Percentiles rank a stretch among this genome's conserved stretches.
Conservation (phyloP, 768 basidiomycete species). For the Gelatoporia subvermispora region DNA sequence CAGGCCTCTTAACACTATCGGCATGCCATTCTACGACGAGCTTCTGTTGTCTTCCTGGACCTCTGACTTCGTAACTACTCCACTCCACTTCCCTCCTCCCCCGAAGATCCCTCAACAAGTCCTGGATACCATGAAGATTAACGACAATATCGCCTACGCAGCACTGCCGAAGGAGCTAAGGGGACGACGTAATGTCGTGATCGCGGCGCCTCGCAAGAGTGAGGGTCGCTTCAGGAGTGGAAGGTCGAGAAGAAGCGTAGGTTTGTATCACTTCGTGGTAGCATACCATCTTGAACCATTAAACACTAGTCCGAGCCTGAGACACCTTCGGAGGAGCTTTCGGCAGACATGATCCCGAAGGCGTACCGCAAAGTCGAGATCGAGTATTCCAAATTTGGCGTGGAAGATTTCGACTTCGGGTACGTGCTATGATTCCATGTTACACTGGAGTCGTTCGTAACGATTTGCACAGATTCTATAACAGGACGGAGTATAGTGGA, state of each 20-base stretch:
- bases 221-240: conserved; percentile 85
- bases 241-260: conserved; percentile 43
- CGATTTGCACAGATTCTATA: conserved; percentile 68
- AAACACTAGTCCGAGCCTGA: conserved; percentile 45
- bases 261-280: conserved; percentile 2
- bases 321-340: conserved; percentile 46
- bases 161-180: conserved; percentile 80
- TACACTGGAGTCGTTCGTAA: background rate
- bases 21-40: conserved; percentile 78
- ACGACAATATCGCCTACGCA: conserved; percentile 90
- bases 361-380: conserved; percentile 93
- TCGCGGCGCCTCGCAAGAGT: conserved; percentile 44
- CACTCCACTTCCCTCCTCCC: conserved; percentile 58
- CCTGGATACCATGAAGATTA: conserved; percentile 71
- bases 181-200: conserved; percentile 76
- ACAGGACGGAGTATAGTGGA: conserved; percentile 85
- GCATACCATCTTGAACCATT: background rate
- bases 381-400: conserved; percentile 96
- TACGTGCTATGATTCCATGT: conserved; percentile 27
- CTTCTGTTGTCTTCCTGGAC: conserved; percentile 67
- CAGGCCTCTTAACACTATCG: conserved; percentile 85
- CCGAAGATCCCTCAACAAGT: conserved; percentile 78
- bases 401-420: conserved; percentile 99
- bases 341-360: conserved; percentile 61
- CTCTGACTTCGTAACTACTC: conserved; percentile 47